Evolutionary conservation across 257 asterid genomes (phyloP).

Genomic region (Fraxinus americana): DNA sequence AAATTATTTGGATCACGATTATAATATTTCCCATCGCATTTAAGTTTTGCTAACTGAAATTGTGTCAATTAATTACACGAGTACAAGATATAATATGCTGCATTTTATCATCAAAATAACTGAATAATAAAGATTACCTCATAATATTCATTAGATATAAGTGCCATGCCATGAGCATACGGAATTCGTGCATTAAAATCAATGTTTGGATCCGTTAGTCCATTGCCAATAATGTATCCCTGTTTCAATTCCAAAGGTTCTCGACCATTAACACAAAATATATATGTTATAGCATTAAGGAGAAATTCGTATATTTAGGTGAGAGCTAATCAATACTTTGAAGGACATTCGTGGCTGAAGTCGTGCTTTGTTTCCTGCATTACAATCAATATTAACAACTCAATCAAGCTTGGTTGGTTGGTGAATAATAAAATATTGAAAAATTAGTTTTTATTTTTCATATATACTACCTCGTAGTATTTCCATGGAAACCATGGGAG

Average conservation of each 20-base stretch:
- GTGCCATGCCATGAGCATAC: constrained; percentile 25
- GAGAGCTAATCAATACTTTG: constrained; percentile 8
- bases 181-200: constrained; percentile 19
- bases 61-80: no score
- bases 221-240: constrained; percentile 31
- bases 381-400: neutral
- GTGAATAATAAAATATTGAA: neutral
- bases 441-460: neutral
- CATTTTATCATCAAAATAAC: no score
- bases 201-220: neutral
- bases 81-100: no score
- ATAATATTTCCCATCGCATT: constrained; percentile 31
- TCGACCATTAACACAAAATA: neutral
- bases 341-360: constrained; percentile 11
- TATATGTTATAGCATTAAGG: neutral
- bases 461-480: constrained; percentile 16
- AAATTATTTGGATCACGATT: constrained; percentile 20
- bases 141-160: constrained; percentile 25
- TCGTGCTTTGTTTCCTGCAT: constrained; percentile 24
- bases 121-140: constrained; percentile 10
- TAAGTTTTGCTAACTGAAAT: constrained; percentile 30
- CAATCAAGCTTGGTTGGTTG: neutral
- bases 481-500: constrained; percentile 13
- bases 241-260: neutral
- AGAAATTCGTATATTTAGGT: neutral